These are phyloP conservation scores for Eucalyptus tenuipes DNA, from an alignment of 345 rosid genomes.

Conservation along the genomic window DNA sequence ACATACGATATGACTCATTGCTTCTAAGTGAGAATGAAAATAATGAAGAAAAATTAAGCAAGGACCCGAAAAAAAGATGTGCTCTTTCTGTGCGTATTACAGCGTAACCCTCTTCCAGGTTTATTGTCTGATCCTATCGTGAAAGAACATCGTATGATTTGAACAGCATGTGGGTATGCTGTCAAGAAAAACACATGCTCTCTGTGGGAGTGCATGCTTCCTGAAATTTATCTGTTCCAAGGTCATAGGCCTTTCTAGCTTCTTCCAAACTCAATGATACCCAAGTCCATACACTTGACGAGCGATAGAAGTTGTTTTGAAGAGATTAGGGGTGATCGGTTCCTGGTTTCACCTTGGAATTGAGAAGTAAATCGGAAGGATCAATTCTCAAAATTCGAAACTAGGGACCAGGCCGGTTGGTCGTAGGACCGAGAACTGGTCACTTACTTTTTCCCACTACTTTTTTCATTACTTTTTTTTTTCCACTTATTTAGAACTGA, in stretches of 20 bases:
- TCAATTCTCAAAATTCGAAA: too few species aligned
- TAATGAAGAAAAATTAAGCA: neutral
- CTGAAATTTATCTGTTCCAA: neutral
- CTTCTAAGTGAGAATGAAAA: neutral
- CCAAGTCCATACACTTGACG: neutral
- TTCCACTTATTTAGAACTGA: accelerated
- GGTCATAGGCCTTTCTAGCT: neutral
- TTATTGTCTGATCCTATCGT: neutral
- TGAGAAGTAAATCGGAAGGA: too few species aligned
- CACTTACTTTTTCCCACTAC: too few species aligned
- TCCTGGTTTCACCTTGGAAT: too few species aligned
- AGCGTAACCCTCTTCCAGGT: neutral
- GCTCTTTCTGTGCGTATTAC: neutral
- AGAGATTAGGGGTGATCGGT: neutral
- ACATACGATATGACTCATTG: neutral
- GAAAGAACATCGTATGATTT: neutral
- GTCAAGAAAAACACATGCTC: neutral
- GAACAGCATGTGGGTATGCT: neutral
- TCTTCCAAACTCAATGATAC: neutral
- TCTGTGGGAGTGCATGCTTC: neutral
- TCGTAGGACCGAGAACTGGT: accelerated
- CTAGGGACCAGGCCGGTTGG: too few species aligned
- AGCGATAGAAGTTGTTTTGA: neutral
- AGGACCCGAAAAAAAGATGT: too few species aligned
- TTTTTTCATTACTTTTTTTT: too few species aligned